Percentiles rank a stretch among this genome's conserved stretches.
Conservation (phyloP, 176 grass and related monocot genomes). For the Aegilops sharonensis region DNA sequence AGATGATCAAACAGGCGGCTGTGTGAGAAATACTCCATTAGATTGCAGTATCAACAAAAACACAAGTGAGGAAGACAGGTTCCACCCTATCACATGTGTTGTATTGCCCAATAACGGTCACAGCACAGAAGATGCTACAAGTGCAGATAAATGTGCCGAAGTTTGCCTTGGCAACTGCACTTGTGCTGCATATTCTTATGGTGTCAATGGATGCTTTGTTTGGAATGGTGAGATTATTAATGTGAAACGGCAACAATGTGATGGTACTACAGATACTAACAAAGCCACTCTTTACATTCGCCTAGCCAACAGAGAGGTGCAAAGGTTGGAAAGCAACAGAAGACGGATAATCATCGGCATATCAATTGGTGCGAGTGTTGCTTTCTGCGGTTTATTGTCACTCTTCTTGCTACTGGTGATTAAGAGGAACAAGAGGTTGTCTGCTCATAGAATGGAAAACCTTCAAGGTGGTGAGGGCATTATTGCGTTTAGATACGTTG, state of each 20-base stretch:
- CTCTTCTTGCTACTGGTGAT: conserved; percentile 11
- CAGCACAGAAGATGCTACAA: conserved; percentile 17
- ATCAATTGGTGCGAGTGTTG: not conserved
- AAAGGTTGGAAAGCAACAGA: not conserved
- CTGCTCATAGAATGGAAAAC: not conserved
- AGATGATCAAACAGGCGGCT: conserved; percentile 47
- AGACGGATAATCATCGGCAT: not conserved
- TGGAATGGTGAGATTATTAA: conserved; percentile 53
- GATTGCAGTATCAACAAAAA: conserved; percentile 24
- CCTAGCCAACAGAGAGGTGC: conserved; percentile 38
- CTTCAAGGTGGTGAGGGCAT: conserved; percentile 23
- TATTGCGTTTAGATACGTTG: conserved; percentile 35
- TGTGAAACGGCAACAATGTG: conserved; percentile 39
- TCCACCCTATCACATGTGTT: conserved; percentile 37
- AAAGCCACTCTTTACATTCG: conserved; percentile 51
- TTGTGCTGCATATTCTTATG: conserved; percentile 55
- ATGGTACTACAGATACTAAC: conserved; percentile 12
- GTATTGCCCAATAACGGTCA: conserved; percentile 35
- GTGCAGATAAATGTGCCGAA: conserved; percentile 34
- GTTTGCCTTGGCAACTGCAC: conserved; percentile 48
- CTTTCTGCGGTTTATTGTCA: conserved; percentile 10
- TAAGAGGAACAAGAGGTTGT: not conserved
- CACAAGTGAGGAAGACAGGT: conserved; percentile 34
- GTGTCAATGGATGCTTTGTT: conserved; percentile 26
- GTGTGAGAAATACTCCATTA: conserved; percentile 44